phyloP scores from a whole-genome alignment of 2,329 filamentous ascomycete genomes.

The Pseudogymnoascus sp. region DNA sequence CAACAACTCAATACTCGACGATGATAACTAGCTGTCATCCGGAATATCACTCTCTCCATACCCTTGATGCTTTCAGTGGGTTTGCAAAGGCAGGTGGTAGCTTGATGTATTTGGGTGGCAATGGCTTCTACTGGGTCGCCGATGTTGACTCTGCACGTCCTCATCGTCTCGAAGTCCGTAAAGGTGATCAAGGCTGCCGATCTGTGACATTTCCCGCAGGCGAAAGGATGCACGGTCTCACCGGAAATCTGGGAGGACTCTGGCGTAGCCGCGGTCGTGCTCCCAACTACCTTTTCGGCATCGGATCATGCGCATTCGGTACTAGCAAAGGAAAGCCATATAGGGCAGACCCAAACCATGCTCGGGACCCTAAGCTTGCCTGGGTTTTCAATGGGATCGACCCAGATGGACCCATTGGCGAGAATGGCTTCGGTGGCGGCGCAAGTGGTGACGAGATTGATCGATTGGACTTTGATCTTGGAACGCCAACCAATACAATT shows the following conservation, averaged over 20 bases:
- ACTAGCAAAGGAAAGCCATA: conserved; percentile 24
- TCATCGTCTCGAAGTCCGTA: conserved; percentile 31
- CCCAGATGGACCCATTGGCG: conserved; percentile 21
- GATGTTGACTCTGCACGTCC: conserved; percentile 20
- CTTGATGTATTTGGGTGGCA: conserved; percentile 34
- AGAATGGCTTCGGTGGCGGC: conserved; percentile 27
- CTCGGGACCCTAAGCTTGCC: conserved; percentile 11
- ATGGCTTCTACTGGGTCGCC: conserved; percentile 32
- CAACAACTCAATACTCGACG: conserved; percentile 21
- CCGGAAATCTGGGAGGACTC: conserved; percentile 28
- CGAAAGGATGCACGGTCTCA: conserved; percentile 27
- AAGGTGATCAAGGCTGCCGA: conserved; percentile 30
- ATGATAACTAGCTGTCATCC: conserved; percentile 31
- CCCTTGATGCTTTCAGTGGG: conserved; percentile 25
- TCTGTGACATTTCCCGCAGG: conserved; percentile 26
- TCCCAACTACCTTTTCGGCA: conserved; percentile 28
- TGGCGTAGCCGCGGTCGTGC: conserved; percentile 29
- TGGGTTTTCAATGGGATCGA: neutral
- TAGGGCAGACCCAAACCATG: neutral
- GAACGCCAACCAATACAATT: conserved; percentile 27
- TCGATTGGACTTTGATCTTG: conserved; percentile 27
- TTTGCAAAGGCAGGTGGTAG: conserved; percentile 28
- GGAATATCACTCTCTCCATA: conserved; percentile 29
- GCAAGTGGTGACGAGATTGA: conserved; percentile 33
- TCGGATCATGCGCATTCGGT: conserved; percentile 28